Evolutionary conservation across 768 basidiomycete genomes (phyloP), one percentile per base, ranked within the genome.

Genomic region (Collybia sordida): DNA sequence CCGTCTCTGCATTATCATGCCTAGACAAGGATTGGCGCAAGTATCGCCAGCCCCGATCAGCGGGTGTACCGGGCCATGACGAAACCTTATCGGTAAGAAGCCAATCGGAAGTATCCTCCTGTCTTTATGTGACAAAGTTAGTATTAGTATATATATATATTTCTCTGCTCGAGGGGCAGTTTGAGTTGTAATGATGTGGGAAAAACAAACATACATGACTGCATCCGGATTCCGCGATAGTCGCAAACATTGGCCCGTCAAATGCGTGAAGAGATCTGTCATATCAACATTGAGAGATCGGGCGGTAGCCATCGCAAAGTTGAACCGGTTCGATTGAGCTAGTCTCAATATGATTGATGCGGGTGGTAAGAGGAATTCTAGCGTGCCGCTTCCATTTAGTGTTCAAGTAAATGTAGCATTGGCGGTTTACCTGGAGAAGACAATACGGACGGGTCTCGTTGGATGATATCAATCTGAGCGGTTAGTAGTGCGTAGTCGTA

Each of bases 41-140:
- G 65, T 93, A 93, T 61, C 88, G 80, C 90, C 94, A 94, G 4
- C 86, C 93, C 53, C 89, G 81, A 55, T 90, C 86, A 28, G 84
- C 79, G 15, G 85, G 73, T 5, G 88, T 80, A 3, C 95, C 95
- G 17, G 88, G 79, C 87, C 96, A 96, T 0, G 88, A 86, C 2
- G 84, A 78, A 8, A 90, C 78, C 51, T 85, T 82, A 60, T 93
- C 90, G 17, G 85, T 85, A 31, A 90, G 72, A 27, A 98, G 74
- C 94, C 95, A 98, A 54, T 87, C 83, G 1, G 83, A 82, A 3
- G 78, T 80, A 47, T 88, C 82, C 57, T 85, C 82, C 67, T 80
- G 77, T 42, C 91, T 93, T n/a, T n/a, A n/a, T n/a, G n/a, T n/a
- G n/a, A n/a, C n/a, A n/a, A 66, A 42, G 56, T 50, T 43, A 19